phyloP scores from a whole-genome alignment of 2,329 filamentous ascomycete species.

The Pseudocercospora fijiensis region DNA sequence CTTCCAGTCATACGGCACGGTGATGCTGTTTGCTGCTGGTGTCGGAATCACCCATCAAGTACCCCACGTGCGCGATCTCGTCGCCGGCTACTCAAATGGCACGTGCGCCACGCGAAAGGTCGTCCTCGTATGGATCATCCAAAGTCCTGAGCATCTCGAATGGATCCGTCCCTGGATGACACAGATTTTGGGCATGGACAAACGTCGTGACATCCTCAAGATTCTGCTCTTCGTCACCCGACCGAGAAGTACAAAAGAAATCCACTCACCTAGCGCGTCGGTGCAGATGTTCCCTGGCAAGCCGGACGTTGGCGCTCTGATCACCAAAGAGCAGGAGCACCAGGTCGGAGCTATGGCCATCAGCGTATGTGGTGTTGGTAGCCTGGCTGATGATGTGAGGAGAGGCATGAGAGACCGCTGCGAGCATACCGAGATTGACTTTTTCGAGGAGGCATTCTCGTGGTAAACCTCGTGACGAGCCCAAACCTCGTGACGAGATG shows the following conservation, averaged over 20 bases:
- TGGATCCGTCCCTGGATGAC: conserved; percentile 95
- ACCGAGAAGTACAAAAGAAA: conserved; percentile 78
- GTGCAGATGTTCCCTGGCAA: conserved; percentile 92
- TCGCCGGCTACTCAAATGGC: conserved; percentile 59
- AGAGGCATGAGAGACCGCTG: conserved; percentile 65
- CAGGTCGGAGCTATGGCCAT: conserved; percentile 88
- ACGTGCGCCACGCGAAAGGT: conserved; percentile 78
- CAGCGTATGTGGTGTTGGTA: conserved; percentile 72
- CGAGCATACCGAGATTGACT: conserved; percentile 67
- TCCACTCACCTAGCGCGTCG: conserved; percentile 70
- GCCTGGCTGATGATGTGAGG: conserved; percentile 72
- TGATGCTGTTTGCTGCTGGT: conserved; percentile 85
- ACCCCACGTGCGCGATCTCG: conserved; percentile 73
- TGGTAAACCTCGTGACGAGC: conserved; percentile 50
- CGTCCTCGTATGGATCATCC: conserved; percentile 88
- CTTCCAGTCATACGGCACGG: conserved; percentile 88
- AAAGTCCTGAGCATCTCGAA: conserved; percentile 82
- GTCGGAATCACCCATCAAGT: conserved; percentile 96
- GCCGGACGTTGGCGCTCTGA: conserved; percentile 75
- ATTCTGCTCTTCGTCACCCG: conserved; percentile 90
- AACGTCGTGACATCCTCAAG: conserved; percentile 76
- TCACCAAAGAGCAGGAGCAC: conserved; percentile 76
- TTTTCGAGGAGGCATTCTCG: conserved; percentile 75
- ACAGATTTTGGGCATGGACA: conserved; percentile 75
- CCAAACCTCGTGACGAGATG: too few relatives aligned